Base-by-base conservation (phyloP, 441 rosid species). In the Adansonia rubrostipa region DNA sequence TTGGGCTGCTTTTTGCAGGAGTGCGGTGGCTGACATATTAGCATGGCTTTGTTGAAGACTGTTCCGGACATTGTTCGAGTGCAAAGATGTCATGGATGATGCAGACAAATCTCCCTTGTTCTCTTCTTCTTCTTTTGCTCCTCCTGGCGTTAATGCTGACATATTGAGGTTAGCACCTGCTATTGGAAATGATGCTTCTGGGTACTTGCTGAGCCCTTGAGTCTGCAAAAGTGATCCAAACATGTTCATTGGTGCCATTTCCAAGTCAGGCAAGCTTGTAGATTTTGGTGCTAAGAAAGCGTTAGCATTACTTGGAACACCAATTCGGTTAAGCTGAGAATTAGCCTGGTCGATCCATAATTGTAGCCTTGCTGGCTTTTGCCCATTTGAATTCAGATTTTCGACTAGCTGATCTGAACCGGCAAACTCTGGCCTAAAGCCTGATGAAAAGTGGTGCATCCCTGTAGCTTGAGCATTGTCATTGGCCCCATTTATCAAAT, bases 21-120 rank as follows among this genome's bases (percentile, higher is more conserved):
- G 88, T 24, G 92, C 90, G 6, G 95, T 92, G 54, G 98, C 97
- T 15, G 95, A 92, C 91, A 93, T 91, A 78, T 88, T 86, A 83
- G 80, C 79, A 54, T 62, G 40, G 71, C 48, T n/a, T 65, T 65
- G 73, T 22, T 62, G 81, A 20, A 51, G 79, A 40, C 44, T 64
- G 11, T 63, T 79, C 69, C 50, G 78, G 22, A 73, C 36, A 60
- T 69, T 82, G 51, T 72, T 84, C 3, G 84, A 79, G 80, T 83
- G 84, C 74, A 84, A 54, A 75, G 53, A 65, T 71, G 78, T 81
- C 70, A 85, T 68, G 75, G 81, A 73, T 78, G 33, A 28, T 28
- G 84, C 87, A 3, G 86, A 74, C 64, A 84, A 62, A 62, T 79
- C 80, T 14, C 75, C 81, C 57, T 82, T 82, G 74, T 79, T 75